Evolutionary conservation across 192 early-diverging fungal species (phyloP).

Genomic region (Coemansia sp.): DNA sequence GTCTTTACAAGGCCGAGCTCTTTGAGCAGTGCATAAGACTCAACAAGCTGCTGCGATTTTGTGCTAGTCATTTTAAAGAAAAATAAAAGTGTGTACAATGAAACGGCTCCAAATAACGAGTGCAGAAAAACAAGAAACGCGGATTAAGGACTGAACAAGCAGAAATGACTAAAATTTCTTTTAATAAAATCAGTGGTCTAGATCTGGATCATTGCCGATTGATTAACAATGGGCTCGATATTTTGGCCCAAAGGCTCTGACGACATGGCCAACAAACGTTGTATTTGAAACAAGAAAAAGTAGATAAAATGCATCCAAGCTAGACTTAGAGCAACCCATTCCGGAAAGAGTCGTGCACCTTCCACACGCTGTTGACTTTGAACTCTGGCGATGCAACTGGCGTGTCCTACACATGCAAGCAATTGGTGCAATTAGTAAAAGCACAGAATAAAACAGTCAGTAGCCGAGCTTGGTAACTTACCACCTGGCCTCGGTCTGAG

Average conservation of each 20-base stretch:
- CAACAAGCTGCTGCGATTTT: constrained; percentile 23
- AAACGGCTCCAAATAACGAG: not conserved
- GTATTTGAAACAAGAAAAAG: constrained; percentile 11
- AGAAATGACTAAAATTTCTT: not conserved
- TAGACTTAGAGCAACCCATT: constrained; percentile 11
- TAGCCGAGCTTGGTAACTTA: not conserved
- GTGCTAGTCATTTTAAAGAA: constrained; percentile 13
- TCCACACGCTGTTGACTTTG: constrained; percentile 68
- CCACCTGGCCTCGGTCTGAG: constrained; percentile 60
- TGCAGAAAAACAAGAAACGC: constrained; percentile 1
- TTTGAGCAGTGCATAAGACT: constrained; percentile 16
- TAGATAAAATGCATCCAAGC: not conserved
- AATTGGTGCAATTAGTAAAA: not conserved
- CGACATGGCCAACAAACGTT: not conserved
- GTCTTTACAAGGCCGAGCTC: constrained; percentile 30
- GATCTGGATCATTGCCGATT: not conserved
- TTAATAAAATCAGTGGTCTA: constrained; percentile 9
- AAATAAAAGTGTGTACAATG: not conserved
- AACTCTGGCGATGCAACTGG: constrained; percentile 63
- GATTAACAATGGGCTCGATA: not conserved
- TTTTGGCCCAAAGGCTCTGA: not conserved
- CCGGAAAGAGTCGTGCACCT: constrained; percentile 57
- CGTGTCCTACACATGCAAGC: constrained; percentile 13
- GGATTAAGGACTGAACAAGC: too few species aligned
- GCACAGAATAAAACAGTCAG: too few species aligned